phyloP scores from a whole-genome alignment of 192 early-diverging fungal species.

The Gigaspora rosea region DNA sequence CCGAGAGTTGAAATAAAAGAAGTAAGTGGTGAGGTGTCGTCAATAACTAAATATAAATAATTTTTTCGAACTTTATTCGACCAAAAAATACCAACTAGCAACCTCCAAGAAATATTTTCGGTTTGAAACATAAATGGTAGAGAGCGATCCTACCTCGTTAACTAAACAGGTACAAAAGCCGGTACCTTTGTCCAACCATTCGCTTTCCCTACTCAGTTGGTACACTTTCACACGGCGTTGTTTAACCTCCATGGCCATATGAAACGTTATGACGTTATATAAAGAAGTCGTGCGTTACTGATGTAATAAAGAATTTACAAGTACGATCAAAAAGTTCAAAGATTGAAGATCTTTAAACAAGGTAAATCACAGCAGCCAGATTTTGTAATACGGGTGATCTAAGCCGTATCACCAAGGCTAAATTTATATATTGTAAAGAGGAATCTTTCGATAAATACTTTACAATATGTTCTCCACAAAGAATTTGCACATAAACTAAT shows the following conservation, averaged over 20 bases:
- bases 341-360: too few species aligned
- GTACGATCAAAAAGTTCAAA: neutral
- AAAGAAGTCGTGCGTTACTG: neutral
- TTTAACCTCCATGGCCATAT: neutral
- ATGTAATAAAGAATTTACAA: neutral
- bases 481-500: too few species aligned
- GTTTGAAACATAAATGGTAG: neutral
- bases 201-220: slow-evolving; percentile 64
- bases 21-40: too few species aligned
- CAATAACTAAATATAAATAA: too few species aligned
- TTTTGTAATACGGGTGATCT: too few species aligned
- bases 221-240: slow-evolving; percentile 83
- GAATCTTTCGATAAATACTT: too few species aligned
- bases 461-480: too few species aligned
- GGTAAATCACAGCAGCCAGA: too few species aligned
- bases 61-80: too few species aligned
- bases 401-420: too few species aligned
- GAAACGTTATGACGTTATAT: neutral
- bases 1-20: too few species aligned
- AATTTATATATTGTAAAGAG: too few species aligned
- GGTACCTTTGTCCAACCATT: slow-evolving; percentile 87
- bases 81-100: neutral
- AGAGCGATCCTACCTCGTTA: slow-evolving; percentile 55
- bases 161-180: slow-evolving; percentile 74
- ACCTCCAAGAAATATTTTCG: neutral